Evolutionary conservation across 192 early-diverging fungal genomes (phyloP).

Genomic region (Spinellus fusiger): DNA sequence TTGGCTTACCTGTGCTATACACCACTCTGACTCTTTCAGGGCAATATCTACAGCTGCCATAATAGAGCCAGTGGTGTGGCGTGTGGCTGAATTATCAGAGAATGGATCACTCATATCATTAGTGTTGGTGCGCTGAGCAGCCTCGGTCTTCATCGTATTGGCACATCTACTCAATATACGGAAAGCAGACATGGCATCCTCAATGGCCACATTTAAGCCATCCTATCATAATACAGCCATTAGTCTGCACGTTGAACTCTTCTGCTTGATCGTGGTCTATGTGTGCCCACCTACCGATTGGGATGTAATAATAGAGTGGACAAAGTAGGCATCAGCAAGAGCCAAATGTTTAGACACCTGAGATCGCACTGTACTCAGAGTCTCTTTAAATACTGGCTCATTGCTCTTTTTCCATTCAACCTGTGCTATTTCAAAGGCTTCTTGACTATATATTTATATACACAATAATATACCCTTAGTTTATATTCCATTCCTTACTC

Average conservation of each 20-base stretch:
- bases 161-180: neutral
- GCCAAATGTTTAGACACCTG: neutral
- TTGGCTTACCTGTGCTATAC: conserved; percentile 22
- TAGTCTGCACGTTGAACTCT: too few relatives aligned
- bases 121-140: neutral
- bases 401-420: neutral
- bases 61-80: neutral
- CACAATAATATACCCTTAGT: too few relatives aligned
- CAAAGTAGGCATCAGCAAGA: conserved; percentile 7
- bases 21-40: conserved; percentile 29
- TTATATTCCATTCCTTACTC: too few relatives aligned
- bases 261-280: too few relatives aligned
- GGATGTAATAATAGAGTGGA: neutral
- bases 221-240: neutral
- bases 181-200: neutral
- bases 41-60: conserved; percentile 12
- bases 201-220: neutral
- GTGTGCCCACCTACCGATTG: neutral
- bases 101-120: neutral
- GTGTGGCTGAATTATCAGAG: neutral
- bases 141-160: neutral
- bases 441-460: neutral
- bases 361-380: neutral
- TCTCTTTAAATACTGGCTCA: neutral
- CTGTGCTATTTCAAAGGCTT: conserved; percentile 3